Evolutionary conservation across 495 filamentous ascomycete genomes (phyloP).

Genomic region (Bacidia rubella): DNA sequence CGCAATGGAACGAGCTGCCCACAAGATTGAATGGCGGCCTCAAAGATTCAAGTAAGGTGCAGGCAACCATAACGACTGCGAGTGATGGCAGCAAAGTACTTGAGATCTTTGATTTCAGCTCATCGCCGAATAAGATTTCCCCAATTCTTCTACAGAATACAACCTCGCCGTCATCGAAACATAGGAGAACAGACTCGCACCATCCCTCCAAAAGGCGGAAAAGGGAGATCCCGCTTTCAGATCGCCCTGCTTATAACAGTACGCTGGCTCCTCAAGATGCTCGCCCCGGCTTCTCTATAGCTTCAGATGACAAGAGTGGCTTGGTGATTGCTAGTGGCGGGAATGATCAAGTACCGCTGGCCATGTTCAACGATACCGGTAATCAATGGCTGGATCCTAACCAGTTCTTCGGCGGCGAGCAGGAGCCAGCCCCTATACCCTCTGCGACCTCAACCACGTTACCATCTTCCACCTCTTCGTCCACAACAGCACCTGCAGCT

Average conservation of each 20-base stretch:
- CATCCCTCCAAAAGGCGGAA: constrained; percentile 27
- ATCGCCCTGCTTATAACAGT: constrained; percentile 69
- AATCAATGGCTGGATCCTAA: constrained; percentile 77
- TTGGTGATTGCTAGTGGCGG: constrained; percentile 71
- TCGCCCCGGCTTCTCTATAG: constrained; percentile 49
- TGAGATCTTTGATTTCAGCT: constrained; percentile 62
- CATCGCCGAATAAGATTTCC: constrained; percentile 63
- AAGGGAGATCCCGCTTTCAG: constrained; percentile 35
- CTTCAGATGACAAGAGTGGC: constrained; percentile 37
- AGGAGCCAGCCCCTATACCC: not conserved
- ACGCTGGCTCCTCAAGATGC: constrained; percentile 51
- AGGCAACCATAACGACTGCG: constrained; percentile 49
- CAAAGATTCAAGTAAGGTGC: constrained; percentile 44
- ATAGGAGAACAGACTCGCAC: constrained; percentile 4
- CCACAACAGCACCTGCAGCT: constrained; percentile 1
- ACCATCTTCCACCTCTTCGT: constrained; percentile 2
- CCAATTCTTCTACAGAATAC: constrained; percentile 46
- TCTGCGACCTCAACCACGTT: not conserved
- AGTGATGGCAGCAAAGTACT: constrained; percentile 75
- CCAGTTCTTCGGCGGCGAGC: constrained; percentile 41
- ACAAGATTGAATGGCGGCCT: constrained; percentile 35
- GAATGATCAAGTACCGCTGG: constrained; percentile 41
- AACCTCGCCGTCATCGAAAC: constrained; percentile 18
- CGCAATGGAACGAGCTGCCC: constrained; percentile 52
- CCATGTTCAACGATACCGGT: constrained; percentile 64